Percentiles rank a stretch among this genome's conserved stretches.
Conservation (phyloP, 768 basidiomycete species). For the Paxillus involutus region DNA sequence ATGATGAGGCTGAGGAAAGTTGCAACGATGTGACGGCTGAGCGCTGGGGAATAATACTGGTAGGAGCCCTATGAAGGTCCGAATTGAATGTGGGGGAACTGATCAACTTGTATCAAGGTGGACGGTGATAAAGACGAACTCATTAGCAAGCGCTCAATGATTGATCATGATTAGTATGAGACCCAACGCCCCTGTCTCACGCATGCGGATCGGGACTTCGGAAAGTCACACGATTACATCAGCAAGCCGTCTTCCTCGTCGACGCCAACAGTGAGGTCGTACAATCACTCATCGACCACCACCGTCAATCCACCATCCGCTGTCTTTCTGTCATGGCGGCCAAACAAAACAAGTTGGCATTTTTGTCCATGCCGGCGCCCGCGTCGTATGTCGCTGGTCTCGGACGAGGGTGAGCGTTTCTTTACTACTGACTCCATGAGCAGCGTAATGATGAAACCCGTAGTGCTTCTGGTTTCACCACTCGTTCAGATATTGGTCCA, state of each 20-base stretch:
- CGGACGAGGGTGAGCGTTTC: constrained; percentile 77
- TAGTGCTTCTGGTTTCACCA: constrained; percentile 96
- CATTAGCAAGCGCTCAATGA: too few species aligned
- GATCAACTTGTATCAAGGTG: too few species aligned
- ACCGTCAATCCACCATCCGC: background rate
- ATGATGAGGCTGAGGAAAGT: too few species aligned
- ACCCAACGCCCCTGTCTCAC: too few species aligned
- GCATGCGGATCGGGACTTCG: background rate
- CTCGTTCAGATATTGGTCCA: constrained; percentile 97
- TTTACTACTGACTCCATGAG: background rate
- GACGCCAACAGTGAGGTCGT: background rate
- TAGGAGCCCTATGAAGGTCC: too few species aligned
- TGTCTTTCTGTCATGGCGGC: constrained; percentile 35
- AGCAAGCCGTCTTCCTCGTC: background rate
- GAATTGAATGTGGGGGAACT: too few species aligned
- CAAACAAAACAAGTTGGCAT: constrained; percentile 76
- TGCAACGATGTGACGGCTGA: too few species aligned
- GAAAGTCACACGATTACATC: background rate
- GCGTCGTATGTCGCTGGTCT: constrained; percentile 98
- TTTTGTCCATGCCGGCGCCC: constrained; percentile 89
- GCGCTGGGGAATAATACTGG: too few species aligned
- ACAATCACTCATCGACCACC: background rate
- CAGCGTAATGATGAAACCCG: constrained; percentile 8
- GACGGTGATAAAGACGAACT: too few species aligned
- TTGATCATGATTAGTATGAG: too few species aligned